Evolutionary conservation across 1,284 basidiomycete species (phyloP).

Genomic region (Prillingera fragicola): DNA sequence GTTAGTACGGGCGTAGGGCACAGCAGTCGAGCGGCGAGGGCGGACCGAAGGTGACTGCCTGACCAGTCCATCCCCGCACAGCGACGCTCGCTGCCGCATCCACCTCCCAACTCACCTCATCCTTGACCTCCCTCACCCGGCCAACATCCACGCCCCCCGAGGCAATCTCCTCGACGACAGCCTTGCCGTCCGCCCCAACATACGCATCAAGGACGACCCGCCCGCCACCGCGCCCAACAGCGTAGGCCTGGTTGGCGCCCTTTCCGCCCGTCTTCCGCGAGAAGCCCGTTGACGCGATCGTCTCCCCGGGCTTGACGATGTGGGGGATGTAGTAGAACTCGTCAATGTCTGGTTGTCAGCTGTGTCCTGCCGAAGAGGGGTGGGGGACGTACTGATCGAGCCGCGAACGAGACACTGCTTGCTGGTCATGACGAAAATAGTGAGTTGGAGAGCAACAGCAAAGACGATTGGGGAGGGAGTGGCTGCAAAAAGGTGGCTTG

Average conservation of each 20-base stretch:
- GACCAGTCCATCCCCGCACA: too few relatives aligned
- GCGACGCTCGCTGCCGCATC: not conserved
- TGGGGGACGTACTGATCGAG: conserved; percentile 11
- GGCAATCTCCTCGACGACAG: conserved; percentile 31
- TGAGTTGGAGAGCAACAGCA: too few relatives aligned
- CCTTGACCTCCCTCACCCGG: conserved; percentile 28
- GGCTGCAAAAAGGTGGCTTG: too few relatives aligned
- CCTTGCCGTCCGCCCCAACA: conserved; percentile 46
- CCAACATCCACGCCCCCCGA: conserved; percentile 41
- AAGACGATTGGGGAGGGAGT: too few relatives aligned
- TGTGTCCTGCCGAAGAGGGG: not conserved
- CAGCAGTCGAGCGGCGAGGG: too few relatives aligned
- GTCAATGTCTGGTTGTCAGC: conserved; percentile 16
- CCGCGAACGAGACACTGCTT: conserved; percentile 7
- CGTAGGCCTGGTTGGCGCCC: conserved; percentile 52
- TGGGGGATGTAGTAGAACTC: conserved; percentile 50
- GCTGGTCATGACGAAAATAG: too few relatives aligned
- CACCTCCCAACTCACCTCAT: conserved; percentile 24
- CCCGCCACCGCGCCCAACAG: conserved; percentile 46
- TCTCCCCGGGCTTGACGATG: conserved; percentile 51
- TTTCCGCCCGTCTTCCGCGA: conserved; percentile 50
- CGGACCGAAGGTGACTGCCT: too few relatives aligned
- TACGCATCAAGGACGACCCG: conserved; percentile 44
- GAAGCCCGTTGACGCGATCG: conserved; percentile 48
- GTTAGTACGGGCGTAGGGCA: conserved; percentile 2